Evolutionary conservation across 208 protist species (phyloP).

Genomic region (Naegleria lovaniensis): DNA sequence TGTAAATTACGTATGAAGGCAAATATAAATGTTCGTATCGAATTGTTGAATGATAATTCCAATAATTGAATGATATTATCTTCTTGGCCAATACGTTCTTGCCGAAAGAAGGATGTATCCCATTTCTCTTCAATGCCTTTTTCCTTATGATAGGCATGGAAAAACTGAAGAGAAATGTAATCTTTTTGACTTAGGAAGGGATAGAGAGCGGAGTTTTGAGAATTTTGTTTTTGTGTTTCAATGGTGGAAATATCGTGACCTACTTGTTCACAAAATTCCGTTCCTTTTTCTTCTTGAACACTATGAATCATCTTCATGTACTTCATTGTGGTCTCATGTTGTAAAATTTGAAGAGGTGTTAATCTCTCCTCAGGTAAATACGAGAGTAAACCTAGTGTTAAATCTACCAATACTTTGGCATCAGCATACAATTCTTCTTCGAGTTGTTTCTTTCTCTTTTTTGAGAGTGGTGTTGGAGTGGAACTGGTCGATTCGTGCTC

Average conservation of each 20-base stretch:
- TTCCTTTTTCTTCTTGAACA: background rate
- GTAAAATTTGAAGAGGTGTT: background rate
- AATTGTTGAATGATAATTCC: background rate
- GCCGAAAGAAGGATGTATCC: background rate
- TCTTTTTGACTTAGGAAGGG: background rate
- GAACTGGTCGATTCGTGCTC: background rate
- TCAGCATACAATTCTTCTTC: background rate
- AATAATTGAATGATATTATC: background rate
- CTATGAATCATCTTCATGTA: background rate
- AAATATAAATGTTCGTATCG: background rate
- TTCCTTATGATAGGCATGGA: background rate
- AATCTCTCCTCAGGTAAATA: background rate
- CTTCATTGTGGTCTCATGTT: background rate
- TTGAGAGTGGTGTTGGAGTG: background rate
- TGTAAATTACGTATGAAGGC: background rate
- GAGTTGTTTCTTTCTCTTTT: background rate
- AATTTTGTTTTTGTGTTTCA: background rate
- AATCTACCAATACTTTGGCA: background rate
- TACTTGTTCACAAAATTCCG: background rate
- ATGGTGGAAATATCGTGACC: background rate
- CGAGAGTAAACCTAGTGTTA: background rate
- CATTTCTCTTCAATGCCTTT: background rate
- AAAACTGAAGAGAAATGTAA: background rate
- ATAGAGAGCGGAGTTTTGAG: background rate
- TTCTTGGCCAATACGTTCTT: background rate